Conservation (phyloP, 768 basidiomycete genomes). For the Candolleomyces efflorescens region DNA sequence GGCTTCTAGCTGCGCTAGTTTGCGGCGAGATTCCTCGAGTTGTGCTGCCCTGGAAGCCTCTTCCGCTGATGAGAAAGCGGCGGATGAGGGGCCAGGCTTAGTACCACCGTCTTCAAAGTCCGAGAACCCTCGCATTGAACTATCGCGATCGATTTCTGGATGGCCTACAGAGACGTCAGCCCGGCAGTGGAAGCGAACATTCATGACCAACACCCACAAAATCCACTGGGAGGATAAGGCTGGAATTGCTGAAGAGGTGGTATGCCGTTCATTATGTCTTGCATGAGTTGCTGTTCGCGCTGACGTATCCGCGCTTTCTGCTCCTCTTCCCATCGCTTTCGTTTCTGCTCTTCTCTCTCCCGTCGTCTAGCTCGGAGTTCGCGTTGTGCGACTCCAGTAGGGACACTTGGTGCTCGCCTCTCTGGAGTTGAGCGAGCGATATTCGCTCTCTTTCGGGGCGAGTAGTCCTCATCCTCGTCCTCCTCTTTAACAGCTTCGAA, state of each 20-base stretch:
- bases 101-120: constrained; percentile 16
- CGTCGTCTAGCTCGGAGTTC: constrained; percentile 31
- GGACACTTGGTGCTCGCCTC: constrained; percentile 24
- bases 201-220: neutral
- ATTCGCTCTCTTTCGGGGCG: constrained; percentile 5
- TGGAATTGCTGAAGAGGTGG: constrained; percentile 15
- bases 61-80: constrained; percentile 13
- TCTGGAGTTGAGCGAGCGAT: neutral
- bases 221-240: neutral
- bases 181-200: neutral
- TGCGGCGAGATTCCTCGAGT: constrained; percentile 63
- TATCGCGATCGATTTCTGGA: neutral
- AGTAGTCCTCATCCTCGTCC: constrained; percentile 19
- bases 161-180: neutral
- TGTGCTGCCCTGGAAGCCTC: constrained; percentile 35
- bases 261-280: constrained; percentile 36
- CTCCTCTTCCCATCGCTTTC: constrained; percentile 33
- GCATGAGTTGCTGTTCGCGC: constrained; percentile 35
- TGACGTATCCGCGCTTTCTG: constrained; percentile 32
- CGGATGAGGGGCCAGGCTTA: constrained; percentile 45
- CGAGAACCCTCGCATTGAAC: constrained; percentile 13
- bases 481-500: constrained; percentile 7
- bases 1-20: constrained; percentile 62
- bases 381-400: constrained; percentile 38
- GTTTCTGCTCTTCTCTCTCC: constrained; percentile 39